Evolutionary conservation across 1,284 basidiomycete species (phyloP), one percentile per base, ranked within the genome.

Genomic region (Cutaneotrichosporon cavernicola): DNA sequence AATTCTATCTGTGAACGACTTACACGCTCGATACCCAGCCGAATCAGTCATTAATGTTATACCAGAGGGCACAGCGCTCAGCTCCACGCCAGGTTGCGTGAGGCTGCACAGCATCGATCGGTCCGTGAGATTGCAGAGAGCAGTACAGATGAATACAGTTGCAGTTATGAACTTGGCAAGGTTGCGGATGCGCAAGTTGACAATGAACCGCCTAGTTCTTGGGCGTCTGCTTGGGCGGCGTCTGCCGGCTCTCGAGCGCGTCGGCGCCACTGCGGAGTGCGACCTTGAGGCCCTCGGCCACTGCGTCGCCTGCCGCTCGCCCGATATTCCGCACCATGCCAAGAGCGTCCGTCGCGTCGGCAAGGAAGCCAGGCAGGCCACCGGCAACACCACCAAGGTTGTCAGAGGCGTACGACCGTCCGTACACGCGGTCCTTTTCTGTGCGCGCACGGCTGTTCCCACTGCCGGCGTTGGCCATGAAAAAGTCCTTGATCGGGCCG

Each of bases 391-490:
- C 63, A 4, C 21, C 10, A 3, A 68, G 64, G 9, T 21, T 21
- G 30, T 72, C 70, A 14, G 36, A 50, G 16, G 69, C 72, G 30
- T 65, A 56, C 14, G 58, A 47, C 32, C 73, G 70, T 2, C 72
- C 72, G 56, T 66, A 73, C 60, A 68, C 64, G 30, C 66, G 53
- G 16, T 57, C 60, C 26, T 56, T 16, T 10, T 50, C 52, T 13
- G 50, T 47, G 14, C 64, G 57, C 10, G 61, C 51, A 14, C n/a
- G 51, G 56, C 43, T 14, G 8, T 26, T 31, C 22, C 55, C 43
- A 14, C 63, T 56, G 1, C 93, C 93, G 5, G 91, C 93, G 22
- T 85, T 83, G 73, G 88, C 84, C 90, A 97, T 93, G 31, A 97
- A 79, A 1, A 88, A 87, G 7, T 86, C 85, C 81, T 97, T 97